phyloP scores from a whole-genome alignment of 352 stramenopile species.

The Pythium monospermum region DNA sequence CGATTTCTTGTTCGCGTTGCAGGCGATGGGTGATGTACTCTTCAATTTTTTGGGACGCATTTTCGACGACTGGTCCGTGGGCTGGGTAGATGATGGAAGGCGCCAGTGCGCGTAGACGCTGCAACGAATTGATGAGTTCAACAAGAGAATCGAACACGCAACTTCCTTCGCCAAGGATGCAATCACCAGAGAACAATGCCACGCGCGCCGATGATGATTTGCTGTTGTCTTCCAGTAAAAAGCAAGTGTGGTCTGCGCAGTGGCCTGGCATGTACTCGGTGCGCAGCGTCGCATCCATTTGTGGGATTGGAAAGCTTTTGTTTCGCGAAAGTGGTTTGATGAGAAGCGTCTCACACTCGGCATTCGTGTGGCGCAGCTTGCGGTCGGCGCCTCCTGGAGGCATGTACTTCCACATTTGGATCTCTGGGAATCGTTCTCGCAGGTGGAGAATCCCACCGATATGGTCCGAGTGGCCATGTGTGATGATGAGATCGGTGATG shows the following conservation, averaged over 20 bases:
- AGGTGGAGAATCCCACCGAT: conserved; percentile 74
- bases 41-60: conserved; percentile 62
- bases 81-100: conserved; percentile 64
- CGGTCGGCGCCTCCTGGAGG: conserved; percentile 29
- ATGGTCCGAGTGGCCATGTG: conserved; percentile 88
- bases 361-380: conserved; percentile 40
- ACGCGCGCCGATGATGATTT: neutral
- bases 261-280: conserved; percentile 81
- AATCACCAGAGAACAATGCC: conserved; percentile 81
- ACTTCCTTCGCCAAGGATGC: conserved; percentile 77
- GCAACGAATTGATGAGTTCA: conserved; percentile 73
- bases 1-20: conserved; percentile 63
- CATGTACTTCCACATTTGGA: conserved; percentile 71
- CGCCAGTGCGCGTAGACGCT: conserved; percentile 32
- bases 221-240: conserved; percentile 42
- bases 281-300: conserved; percentile 26
- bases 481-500: conserved; percentile 82
- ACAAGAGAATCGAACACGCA: conserved; percentile 81
- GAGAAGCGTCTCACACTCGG: conserved; percentile 39
- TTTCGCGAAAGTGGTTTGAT: conserved; percentile 36
- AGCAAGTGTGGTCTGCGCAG: conserved; percentile 82
- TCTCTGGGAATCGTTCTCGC: conserved; percentile 40
- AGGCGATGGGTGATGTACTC: conserved; percentile 76
- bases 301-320: conserved; percentile 27
- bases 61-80: conserved; percentile 59